A percentile compares a stretch with the other conserved stretches of the same genome.
Conservation (phyloP, 2,329 filamentous ascomycete genomes). For the Colletotrichum coccodes region DNA sequence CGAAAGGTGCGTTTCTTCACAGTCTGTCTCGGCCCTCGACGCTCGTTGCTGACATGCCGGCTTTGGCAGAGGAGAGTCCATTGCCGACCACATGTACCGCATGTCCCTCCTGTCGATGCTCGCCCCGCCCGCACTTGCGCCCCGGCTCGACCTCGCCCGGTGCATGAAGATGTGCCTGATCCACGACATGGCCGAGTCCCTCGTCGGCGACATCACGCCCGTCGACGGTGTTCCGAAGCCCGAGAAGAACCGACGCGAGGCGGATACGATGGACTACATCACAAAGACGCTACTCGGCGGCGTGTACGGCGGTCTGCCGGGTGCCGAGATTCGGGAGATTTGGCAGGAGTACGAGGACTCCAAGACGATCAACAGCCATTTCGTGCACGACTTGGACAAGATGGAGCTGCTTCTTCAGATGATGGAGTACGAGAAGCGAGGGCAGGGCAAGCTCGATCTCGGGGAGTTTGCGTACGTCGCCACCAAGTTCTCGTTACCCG, state of each 20-base stretch:
- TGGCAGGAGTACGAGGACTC: conserved; percentile 98
- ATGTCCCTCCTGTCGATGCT: conserved; percentile 98
- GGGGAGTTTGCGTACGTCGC: conserved; percentile 89
- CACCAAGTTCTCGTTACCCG: conserved; percentile 75
- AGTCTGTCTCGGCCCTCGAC: too few relatives aligned
- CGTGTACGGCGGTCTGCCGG: conserved; percentile 77
- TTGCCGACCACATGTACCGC: conserved; percentile 99
- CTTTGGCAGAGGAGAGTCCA: conserved; percentile 79
- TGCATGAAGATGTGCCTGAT: conserved; percentile 97
- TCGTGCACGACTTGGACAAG: conserved; percentile 98
- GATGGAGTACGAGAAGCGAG: conserved; percentile 89
- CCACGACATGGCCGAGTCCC: conserved; percentile 96
- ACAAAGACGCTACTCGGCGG: conserved; percentile 76
- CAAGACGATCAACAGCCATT: conserved; percentile 83
- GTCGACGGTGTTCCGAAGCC: conserved; percentile 85
- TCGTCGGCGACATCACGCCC: conserved; percentile 97
- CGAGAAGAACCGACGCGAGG: conserved; percentile 90
- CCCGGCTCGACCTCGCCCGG: conserved; percentile 78
- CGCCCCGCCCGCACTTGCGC: conserved; percentile 78
- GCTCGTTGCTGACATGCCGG: not conserved
- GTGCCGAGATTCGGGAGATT: conserved; percentile 77
- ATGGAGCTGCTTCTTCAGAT: conserved; percentile 95
- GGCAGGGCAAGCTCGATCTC: conserved; percentile 75
- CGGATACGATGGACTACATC: conserved; percentile 92
- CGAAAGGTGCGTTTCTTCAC: conserved; percentile 51